Percentiles rank a stretch among this genome's conserved stretches.
phyloP scores from a whole-genome alignment of 2,329 filamentous ascomycete species.

The Penicillium concentricum region DNA sequence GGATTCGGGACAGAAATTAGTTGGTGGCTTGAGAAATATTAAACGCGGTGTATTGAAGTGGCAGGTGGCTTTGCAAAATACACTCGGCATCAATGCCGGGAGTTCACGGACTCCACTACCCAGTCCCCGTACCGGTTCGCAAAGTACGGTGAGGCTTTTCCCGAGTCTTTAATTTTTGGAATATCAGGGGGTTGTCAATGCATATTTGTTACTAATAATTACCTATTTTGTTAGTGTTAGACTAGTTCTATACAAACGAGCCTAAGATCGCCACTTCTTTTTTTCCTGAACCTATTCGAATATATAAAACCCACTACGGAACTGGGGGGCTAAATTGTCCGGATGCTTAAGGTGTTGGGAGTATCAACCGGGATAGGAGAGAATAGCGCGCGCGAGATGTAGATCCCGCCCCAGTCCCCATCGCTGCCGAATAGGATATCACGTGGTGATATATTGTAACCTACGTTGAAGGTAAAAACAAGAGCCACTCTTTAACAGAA shows the following conservation, averaged over 20 bases:
- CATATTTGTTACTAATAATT: slow-evolving; percentile 1
- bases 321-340: slow-evolving; percentile 1
- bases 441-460: slow-evolving; percentile 1
- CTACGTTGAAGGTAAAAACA: no score
- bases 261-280: background rate
- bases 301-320: background rate
- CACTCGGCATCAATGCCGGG: slow-evolving; percentile 22
- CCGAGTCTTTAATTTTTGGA: background rate
- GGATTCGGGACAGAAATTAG: background rate
- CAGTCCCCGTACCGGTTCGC: slow-evolving; percentile 18
- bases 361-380: background rate
- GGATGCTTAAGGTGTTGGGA: background rate
- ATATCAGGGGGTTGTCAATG: slow-evolving; percentile 8
- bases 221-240: background rate
- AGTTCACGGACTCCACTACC: slow-evolving; percentile 16
- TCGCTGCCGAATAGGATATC: slow-evolving; percentile 14
- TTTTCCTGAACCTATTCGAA: background rate
- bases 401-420: slow-evolving; percentile 11
- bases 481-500: no score
- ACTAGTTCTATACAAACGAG: background rate
- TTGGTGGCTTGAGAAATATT: slow-evolving; percentile 14
- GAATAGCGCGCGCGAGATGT: slow-evolving; percentile 7
- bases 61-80: slow-evolving; percentile 7
- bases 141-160: slow-evolving; percentile 27
- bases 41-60: slow-evolving; percentile 17